A percentile compares a stretch with the other conserved stretches of the same genome.
Evolutionary conservation across 345 rosid species (phyloP).

Genomic region (Populus nigra): DNA sequence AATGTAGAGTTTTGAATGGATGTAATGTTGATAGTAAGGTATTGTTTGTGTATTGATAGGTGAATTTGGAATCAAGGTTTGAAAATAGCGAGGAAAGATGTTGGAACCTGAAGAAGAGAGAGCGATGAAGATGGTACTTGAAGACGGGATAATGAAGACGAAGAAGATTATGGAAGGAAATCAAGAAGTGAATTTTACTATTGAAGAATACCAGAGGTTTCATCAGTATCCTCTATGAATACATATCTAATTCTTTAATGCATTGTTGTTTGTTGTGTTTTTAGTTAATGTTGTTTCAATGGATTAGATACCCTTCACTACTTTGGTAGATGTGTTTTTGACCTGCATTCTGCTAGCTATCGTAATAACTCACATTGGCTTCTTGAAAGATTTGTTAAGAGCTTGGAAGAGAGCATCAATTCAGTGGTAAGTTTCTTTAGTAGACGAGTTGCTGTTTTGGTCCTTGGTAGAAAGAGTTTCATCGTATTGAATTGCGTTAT

Average conservation of each 20-base stretch:
- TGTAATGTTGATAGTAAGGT: too few species aligned
- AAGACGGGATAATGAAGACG: conserved; percentile 27
- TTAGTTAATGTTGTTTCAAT: neutral
- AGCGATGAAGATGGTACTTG: conserved; percentile 7
- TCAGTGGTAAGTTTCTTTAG: conserved; percentile 13
- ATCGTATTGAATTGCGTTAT: neutral
- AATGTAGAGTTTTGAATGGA: too few species aligned
- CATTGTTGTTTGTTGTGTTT: neutral
- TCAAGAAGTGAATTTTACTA: conserved; percentile 28
- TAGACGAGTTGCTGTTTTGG: neutral
- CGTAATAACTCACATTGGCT: conserved; percentile 13
- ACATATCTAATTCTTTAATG: neutral
- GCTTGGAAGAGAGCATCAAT: conserved; percentile 30
- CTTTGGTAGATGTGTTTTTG: conserved; percentile 26
- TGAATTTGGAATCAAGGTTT: neutral
- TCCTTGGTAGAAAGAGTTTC: too few species aligned
- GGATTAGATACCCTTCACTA: conserved; percentile 14
- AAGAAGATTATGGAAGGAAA: conserved; percentile 28
- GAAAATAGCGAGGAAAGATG: neutral
- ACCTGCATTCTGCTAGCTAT: conserved; percentile 10
- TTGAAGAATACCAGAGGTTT: conserved; percentile 23
- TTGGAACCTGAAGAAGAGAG: neutral
- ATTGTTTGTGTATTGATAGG: neutral
- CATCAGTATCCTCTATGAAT: conserved; percentile 27
- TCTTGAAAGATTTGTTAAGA: conserved; percentile 20